Base-by-base conservation (phyloP, 306 rosid species). In the Cucumis cinereus region DNA sequence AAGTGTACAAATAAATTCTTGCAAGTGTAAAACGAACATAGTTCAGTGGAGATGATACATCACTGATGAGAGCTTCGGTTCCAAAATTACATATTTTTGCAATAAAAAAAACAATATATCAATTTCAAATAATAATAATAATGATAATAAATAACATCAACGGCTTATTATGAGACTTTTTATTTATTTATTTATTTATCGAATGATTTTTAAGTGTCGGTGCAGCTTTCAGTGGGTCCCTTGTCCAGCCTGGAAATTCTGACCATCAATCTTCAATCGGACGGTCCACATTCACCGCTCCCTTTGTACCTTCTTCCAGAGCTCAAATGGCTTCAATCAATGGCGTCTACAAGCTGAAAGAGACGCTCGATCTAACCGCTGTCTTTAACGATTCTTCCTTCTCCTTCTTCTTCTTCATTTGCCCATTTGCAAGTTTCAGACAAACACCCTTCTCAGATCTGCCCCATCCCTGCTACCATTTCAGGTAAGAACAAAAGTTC, bases 211-310 rank as follows among this genome's bases (percentile, higher is more conserved):
- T 8, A 2, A 35, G 76, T 75, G 78, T 75, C 78, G 78, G 78
- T 75, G 78, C 47, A 28, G 60, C 35, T 71, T 64, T 5, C 30
- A 8, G 74, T 77, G 80, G 80, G 64, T 38, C 75, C 55, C 33
- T 8, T 24, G 4, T 87, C 84, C 90, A 87, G 88, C 82, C 88
- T 87, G 85, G 60, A 40, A 49, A 38, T 28, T 13, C 12, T 53
- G 15, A 26, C 38, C 6, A 70, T 22, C 33, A 10, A 67, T 35
- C 6, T 20, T 43, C 50, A 16, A 33, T 49, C 70, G 10, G 8
- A 22, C 52, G 28, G 49, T 3, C 14, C 30, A 62, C 23, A 66
- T 81, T 80, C 59, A 64, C 80, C 77, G 73, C 73, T 35, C 23
- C 0, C 7, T 41, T 58, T 2, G 30, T 12, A 74, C 79, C 80